Conservation (phyloP, 2,329 filamentous ascomycete species). For the Xylariaceae sp. region DNA sequence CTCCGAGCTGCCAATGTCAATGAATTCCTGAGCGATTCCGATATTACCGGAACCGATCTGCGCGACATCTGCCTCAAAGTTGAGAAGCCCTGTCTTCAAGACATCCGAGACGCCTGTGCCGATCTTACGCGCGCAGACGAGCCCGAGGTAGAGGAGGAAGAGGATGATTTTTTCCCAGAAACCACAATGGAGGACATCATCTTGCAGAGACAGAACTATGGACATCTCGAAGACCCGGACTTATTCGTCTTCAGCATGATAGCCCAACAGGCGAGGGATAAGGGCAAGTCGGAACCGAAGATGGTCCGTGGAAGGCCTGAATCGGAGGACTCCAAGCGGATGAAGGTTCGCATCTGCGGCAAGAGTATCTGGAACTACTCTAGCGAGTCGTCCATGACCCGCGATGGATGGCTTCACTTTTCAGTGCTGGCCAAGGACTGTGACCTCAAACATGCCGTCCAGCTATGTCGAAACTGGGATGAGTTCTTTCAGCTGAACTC, state of each 20-base stretch:
- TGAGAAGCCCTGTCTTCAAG: slow-evolving; percentile 43
- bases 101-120: slow-evolving; percentile 46
- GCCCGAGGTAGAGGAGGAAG: slow-evolving; percentile 28
- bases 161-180: slow-evolving; percentile 30
- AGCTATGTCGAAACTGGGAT: slow-evolving; percentile 46
- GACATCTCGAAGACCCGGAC: slow-evolving; percentile 10
- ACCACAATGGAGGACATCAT: slow-evolving; percentile 27
- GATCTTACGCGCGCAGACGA: slow-evolving; percentile 40
- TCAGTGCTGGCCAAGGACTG: slow-evolving; percentile 46
- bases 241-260: slow-evolving; percentile 29
- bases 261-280: slow-evolving; percentile 33
- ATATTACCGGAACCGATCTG: slow-evolving; percentile 39
- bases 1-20: slow-evolving; percentile 40
- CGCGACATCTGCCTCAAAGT: slow-evolving; percentile 44
- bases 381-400: slow-evolving; percentile 41
- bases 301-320: neutral
- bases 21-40: slow-evolving; percentile 39
- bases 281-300: slow-evolving; percentile 7
- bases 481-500: slow-evolving; percentile 46
- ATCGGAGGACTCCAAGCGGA: slow-evolving; percentile 31
- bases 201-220: slow-evolving; percentile 19
- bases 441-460: slow-evolving; percentile 39
- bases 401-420: slow-evolving; percentile 47
- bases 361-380: slow-evolving; percentile 48
- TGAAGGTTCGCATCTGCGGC: slow-evolving; percentile 43